Percentiles rank a stretch among this genome's conserved stretches.
phyloP scores from a whole-genome alignment of 2,329 filamentous ascomycete genomes.

The Penicillium concentricum region DNA sequence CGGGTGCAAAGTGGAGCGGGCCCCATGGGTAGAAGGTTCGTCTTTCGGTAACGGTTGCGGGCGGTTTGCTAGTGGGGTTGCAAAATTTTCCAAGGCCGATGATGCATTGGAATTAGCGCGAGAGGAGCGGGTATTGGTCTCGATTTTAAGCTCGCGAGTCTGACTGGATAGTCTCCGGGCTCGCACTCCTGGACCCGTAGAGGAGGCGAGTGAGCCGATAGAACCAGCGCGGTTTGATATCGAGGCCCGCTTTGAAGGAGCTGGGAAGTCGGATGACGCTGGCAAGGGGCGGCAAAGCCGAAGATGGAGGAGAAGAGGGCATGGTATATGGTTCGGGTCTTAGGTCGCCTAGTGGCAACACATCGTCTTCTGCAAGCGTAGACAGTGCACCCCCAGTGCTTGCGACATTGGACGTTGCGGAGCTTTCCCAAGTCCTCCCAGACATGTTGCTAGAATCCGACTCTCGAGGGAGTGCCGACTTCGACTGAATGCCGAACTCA shows the following conservation, averaged over 20 bases:
- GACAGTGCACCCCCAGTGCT: constrained; percentile 68
- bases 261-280: constrained; percentile 45
- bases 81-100: constrained; percentile 29
- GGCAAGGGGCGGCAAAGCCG: constrained; percentile 45
- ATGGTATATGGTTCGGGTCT: constrained; percentile 34
- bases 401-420: constrained; percentile 69
- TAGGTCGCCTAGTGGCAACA: constrained; percentile 37
- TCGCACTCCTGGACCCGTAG: constrained; percentile 56
- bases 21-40: constrained; percentile 21
- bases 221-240: constrained; percentile 18
- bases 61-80: constrained; percentile 22
- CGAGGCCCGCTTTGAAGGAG: constrained; percentile 17
- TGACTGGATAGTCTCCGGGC: constrained; percentile 77
- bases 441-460: constrained; percentile 80
- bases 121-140: constrained; percentile 58
- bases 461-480: constrained; percentile 69
- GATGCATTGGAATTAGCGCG: constrained; percentile 23
- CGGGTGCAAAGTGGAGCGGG: constrained; percentile 21
- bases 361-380: constrained; percentile 66
- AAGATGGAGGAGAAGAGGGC: constrained; percentile 35
- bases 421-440: constrained; percentile 78
- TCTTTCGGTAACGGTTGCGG: constrained; percentile 33
- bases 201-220: constrained; percentile 21
- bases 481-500: constrained; percentile 67
- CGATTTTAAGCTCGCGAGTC: constrained; percentile 83